A percentile compares a stretch with the other conserved stretches of the same genome.
Conservation (phyloP, 2,329 filamentous ascomycete genomes). For the Didymella keratinophila region DNA sequence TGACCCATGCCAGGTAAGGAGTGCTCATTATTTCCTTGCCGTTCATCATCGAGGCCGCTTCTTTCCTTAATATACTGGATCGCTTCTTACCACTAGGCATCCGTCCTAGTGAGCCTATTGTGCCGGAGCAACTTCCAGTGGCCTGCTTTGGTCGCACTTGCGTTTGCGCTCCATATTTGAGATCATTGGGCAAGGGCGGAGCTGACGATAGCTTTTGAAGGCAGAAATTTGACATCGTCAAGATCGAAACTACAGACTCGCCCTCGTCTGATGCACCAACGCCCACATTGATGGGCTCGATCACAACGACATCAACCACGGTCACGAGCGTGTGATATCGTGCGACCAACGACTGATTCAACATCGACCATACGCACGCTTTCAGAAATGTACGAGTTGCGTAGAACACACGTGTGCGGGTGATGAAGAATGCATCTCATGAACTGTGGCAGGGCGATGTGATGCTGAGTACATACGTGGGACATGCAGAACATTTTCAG, state of each 20-base stretch:
- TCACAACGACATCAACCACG: background rate
- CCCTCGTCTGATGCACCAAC: background rate
- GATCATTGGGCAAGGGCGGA: background rate
- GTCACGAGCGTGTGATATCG: background rate
- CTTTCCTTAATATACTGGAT: no score
- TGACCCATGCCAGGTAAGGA: no score
- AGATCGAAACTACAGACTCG: background rate
- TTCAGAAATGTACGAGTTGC: no score
- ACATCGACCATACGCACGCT: no score
- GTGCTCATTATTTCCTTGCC: no score
- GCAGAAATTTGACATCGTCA: background rate
- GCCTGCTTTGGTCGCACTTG: background rate
- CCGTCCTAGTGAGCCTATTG: background rate
- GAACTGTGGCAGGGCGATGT: background rate
- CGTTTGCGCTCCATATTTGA: background rate
- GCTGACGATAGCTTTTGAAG: slow-evolving; percentile 3
- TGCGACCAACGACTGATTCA: no score
- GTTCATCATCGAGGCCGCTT: no score
- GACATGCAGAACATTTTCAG: no score
- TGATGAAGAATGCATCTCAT: no score
- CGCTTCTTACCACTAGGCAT: background rate
- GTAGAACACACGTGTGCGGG: no score
- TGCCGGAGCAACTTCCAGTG: background rate
- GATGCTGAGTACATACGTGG: background rate
- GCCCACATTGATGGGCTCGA: background rate